These are phyloP conservation scores for Fusarium longipes DNA, from an alignment of 2,329 filamentous ascomycete species.

Conservation along the genomic window DNA sequence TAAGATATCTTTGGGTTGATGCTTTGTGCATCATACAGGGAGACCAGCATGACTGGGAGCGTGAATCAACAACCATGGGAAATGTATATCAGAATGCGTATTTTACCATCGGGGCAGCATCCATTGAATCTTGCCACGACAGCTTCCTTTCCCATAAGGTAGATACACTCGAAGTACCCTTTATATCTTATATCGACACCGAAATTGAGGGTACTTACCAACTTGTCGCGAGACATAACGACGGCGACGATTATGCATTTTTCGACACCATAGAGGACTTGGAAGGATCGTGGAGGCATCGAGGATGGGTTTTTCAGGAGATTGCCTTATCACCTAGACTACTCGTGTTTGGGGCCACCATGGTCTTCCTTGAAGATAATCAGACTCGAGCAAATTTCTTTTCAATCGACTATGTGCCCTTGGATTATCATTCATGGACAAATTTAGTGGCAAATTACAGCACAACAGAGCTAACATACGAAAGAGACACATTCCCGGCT, in stretches of 20 bases:
- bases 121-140: neutral
- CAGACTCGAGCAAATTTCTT: neutral
- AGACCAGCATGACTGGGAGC: neutral
- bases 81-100: neutral
- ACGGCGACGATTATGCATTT: neutral
- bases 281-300: neutral
- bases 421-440: neutral
- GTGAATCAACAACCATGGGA: neutral
- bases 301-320: neutral
- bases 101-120: neutral
- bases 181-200: neutral
- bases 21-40: neutral
- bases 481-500: neutral
- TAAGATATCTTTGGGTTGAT: neutral
- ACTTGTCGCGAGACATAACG: rapidly evolving
- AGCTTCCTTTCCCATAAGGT: neutral
- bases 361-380: neutral
- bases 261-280: neutral
- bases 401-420: rapidly evolving
- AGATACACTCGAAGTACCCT: neutral
- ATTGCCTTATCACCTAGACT: neutral
- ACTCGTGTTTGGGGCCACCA: neutral
- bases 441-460: rapidly evolving
- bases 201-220: neutral
- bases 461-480: rapidly evolving